phyloP scores from a whole-genome alignment of 352 stramenopile species.

The Phytophthora syringae region DNA sequence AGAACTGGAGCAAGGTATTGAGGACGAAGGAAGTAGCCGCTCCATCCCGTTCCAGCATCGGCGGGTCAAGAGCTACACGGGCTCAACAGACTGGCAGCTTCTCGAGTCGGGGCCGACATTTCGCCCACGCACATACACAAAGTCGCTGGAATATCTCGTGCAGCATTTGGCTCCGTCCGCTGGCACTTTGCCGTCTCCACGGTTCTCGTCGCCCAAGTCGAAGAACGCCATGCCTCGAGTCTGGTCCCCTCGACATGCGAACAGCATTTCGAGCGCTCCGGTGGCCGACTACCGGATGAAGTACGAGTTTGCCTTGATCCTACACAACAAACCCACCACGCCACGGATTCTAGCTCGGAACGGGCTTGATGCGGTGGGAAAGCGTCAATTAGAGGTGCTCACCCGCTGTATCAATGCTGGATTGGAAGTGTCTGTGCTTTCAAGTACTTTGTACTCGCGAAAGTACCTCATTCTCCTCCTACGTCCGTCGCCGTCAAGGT shows the following conservation, averaged over 20 bases:
- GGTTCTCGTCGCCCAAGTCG: conserved; percentile 53
- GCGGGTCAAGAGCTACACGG: conserved; percentile 62
- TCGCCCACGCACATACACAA: conserved; percentile 74
- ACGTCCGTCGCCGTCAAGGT: conserved; percentile 57
- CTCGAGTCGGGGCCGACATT: conserved; percentile 29
- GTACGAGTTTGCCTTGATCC: conserved; percentile 86
- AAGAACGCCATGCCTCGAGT: conserved; percentile 62
- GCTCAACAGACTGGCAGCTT: conserved; percentile 34
- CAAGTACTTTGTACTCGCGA: conserved; percentile 79
- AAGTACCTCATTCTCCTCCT: conserved; percentile 86
- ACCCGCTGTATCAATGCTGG: conserved; percentile 75
- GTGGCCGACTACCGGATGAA: conserved; percentile 71
- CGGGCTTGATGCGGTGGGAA: conserved; percentile 73
- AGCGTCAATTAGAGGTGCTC: conserved; percentile 81
- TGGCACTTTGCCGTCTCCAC: conserved; percentile 34
- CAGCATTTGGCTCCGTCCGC: conserved; percentile 74
- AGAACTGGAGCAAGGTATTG: conserved; percentile 8
- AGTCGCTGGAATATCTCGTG: conserved; percentile 79
- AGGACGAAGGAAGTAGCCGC: conserved; percentile 12
- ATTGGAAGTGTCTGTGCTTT: conserved; percentile 80
- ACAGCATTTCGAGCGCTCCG: conserved; percentile 34
- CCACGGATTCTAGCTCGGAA: conserved; percentile 76
- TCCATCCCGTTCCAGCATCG: conserved; percentile 33
- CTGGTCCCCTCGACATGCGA: conserved; percentile 71
- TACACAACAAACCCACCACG: conserved; percentile 86